phyloP scores from a whole-genome alignment of 108 stramenopile species.

The Fragilaria radians region DNA sequence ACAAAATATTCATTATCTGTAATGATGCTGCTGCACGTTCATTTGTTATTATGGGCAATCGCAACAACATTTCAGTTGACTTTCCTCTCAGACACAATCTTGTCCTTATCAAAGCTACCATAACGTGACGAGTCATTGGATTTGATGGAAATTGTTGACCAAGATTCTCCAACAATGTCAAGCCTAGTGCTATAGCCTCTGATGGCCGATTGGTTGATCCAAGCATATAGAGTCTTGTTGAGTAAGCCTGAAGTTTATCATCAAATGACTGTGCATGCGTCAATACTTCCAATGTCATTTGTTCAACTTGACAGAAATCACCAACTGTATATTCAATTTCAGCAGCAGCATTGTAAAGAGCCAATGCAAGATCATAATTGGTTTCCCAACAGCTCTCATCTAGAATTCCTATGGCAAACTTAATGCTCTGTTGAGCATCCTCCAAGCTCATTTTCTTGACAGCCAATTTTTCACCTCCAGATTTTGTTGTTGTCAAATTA shows the following conservation, averaged over 20 bases:
- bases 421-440: background rate
- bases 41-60: slow-evolving; percentile 22
- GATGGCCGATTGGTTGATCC: slow-evolving; percentile 11
- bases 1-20: slow-evolving; percentile 29
- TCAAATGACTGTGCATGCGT: slow-evolving; percentile 14
- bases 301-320: slow-evolving; percentile 22
- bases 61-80: slow-evolving; percentile 17
- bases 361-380: slow-evolving; percentile 47
- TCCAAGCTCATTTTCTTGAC: background rate
- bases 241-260: slow-evolving; percentile 32
- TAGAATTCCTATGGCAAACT: background rate
- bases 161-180: slow-evolving; percentile 21
- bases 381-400: slow-evolving; percentile 25
- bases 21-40: slow-evolving; percentile 10
- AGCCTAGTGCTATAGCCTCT: slow-evolving; percentile 29
- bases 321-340: slow-evolving; percentile 25
- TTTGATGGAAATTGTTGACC: slow-evolving; percentile 23
- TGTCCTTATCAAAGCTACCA: background rate
- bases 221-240: slow-evolving; percentile 23
- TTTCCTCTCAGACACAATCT: slow-evolving; percentile 16
- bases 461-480: background rate
- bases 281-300: slow-evolving; percentile 21
- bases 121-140: background rate
- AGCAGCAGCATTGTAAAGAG: slow-evolving; percentile 41
- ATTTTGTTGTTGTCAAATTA: background rate